These are phyloP conservation scores for Aspergillus carbonarius DNA, from an alignment of 2,329 filamentous ascomycete species.

Conservation along the genomic window DNA sequence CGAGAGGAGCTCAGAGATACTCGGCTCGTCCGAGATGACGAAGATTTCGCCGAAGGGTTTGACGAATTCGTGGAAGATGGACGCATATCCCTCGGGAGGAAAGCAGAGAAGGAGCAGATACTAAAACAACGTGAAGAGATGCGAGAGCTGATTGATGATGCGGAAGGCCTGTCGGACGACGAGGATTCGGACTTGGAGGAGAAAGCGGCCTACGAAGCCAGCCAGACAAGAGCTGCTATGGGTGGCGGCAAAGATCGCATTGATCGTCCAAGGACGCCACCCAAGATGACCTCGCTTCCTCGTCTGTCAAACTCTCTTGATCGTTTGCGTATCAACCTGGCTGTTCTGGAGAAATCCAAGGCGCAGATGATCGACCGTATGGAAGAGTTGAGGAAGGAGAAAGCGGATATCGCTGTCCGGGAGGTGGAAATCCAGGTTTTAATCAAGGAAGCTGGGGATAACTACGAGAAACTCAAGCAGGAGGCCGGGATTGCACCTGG, in stretches of 20 bases:
- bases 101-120: conserved; percentile 71
- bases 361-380: conserved; percentile 62
- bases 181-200: conserved; percentile 64
- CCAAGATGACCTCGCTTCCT: conserved; percentile 75
- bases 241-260: conserved; percentile 46
- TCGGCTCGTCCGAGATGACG: conserved; percentile 78
- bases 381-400: conserved; percentile 67
- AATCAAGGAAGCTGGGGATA: conserved; percentile 75
- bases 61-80: conserved; percentile 89
- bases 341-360: conserved; percentile 63
- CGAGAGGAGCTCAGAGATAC: conserved; percentile 69
- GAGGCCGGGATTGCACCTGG: conserved; percentile 38
- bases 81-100: conserved; percentile 71
- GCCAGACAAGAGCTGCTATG: conserved; percentile 84
- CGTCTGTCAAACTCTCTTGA: conserved; percentile 67
- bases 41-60: conserved; percentile 90
- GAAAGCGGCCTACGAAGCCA: conserved; percentile 79
- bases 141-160: conserved; percentile 76
- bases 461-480: conserved; percentile 60
- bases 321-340: conserved; percentile 61
- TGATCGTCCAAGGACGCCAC: conserved; percentile 57
- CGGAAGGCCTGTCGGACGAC: conserved; percentile 65
- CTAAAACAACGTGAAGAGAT: conserved; percentile 71
- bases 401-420: conserved; percentile 63
- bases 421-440: conserved; percentile 79